Evolutionary conservation across 352 stramenopile genomes (phyloP).

Genomic region (Globisporangium acanthophoron): DNA sequence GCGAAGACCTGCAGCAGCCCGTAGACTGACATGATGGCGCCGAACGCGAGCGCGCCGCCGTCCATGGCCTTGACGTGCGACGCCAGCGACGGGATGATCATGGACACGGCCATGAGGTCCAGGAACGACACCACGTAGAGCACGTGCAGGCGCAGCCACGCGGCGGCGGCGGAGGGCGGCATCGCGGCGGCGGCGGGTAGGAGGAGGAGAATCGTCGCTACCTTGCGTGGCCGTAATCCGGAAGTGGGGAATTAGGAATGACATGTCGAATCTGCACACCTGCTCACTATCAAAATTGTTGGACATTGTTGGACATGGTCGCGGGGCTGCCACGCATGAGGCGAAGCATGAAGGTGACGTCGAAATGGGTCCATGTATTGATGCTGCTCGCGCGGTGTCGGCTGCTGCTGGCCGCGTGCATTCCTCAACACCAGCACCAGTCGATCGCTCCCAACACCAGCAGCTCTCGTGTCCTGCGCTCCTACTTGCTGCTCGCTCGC

Average conservation of each 20-base stretch:
- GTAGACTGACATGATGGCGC: slow-evolving; percentile 81
- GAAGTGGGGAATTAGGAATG: no score
- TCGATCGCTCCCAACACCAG: neutral
- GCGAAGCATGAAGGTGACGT: no score
- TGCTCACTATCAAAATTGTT: no score
- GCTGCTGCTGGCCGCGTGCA: no score
- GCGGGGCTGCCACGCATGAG: no score
- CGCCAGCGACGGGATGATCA: slow-evolving; percentile 79
- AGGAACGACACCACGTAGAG: slow-evolving; percentile 79
- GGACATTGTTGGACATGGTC: no score
- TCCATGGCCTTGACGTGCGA: slow-evolving; percentile 79
- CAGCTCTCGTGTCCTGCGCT: neutral
- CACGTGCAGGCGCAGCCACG: slow-evolving; percentile 35
- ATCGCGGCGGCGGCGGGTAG: neutral
- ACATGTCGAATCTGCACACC: no score
- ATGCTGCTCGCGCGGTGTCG: no score
- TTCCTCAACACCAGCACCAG: no score
- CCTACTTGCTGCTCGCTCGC: neutral
- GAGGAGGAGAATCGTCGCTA: neutral
- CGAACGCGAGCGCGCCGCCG: slow-evolving; percentile 58
- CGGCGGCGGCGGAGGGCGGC: neutral
- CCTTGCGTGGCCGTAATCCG: no score
- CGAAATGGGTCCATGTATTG: no score
- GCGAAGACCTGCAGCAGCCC: slow-evolving; percentile 83
- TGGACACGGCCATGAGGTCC: slow-evolving; percentile 76